Base-by-base conservation (phyloP, 805 yeast species). In the Blastobotrys robertii region DNA sequence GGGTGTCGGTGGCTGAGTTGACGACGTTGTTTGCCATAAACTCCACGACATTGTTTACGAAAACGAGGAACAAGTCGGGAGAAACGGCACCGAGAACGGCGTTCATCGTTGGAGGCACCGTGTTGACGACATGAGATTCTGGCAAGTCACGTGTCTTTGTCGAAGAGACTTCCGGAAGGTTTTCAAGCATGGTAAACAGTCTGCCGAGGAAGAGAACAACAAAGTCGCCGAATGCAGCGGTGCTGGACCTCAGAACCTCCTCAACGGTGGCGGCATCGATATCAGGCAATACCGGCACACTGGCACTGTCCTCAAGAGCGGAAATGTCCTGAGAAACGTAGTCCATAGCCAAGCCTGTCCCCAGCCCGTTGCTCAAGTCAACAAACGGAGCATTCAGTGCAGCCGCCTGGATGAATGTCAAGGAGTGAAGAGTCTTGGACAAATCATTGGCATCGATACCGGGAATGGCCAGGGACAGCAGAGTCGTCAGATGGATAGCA, bases 381-480 rank as follows among this genome's bases (percentile, higher is more conserved):
- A 67, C 65, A 47, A 87, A 69, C 1, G 96, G 96, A 2, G 83
- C 74, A 44, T 79, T 81, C 5, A 81, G 68, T 0, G 86, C 79
- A 16, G 81, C 73, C 0, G 84, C 69, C 8, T 84, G 81, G 43
- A 92, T 72, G 13, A 83, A 71, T 45, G 79, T 74, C 34, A 88
- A 63, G 0, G 94, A 73, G 41, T 76, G 72, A 11, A 78, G 68
- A 0, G 95, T 80, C 56, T 88, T 76, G 10, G 68, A 70, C 39
- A 86, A 69, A 60, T 92, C 98, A 57, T 88, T 92, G 0, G 88
- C 75, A 57, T 92, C 97, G 25, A 92, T 77, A 28, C 92, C 95
- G 0, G 87, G 84, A 6, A 87, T 59, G 2, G 80, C 65, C 59
- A 85, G 69, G 22, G 79, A 74, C 33, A 88, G 58, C 11, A 92